A percentile compares a stretch with the other conserved stretches of the same genome.
These are phyloP conservation scores for Pseudonitzschia pungens DNA, from an alignment of 108 stramenopile genomes.

Conservation along the genomic window DNA sequence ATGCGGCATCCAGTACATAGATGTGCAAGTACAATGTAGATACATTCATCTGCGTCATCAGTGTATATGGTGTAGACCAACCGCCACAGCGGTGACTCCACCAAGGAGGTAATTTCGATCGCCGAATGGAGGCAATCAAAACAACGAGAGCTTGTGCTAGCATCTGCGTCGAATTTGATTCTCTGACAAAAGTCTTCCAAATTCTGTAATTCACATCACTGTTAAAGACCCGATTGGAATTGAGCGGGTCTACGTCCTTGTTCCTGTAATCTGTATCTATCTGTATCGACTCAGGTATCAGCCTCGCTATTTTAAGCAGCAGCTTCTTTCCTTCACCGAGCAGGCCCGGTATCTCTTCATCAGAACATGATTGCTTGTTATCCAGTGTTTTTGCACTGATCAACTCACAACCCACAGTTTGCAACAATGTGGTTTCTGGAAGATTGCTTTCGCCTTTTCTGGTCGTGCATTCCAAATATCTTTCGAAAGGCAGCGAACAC, in stretches of 20 bases:
- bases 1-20: conserved; percentile 38
- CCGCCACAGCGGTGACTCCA: conserved; percentile 31
- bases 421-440: neutral
- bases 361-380: neutral
- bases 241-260: conserved; percentile 12
- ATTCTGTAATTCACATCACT: conserved; percentile 6
- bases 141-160: conserved; percentile 33
- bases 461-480: conserved; percentile 8
- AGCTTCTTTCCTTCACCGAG: conserved; percentile 27
- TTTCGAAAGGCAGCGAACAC: conserved; percentile 36
- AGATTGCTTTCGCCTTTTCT: neutral
- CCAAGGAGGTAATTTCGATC: conserved; percentile 36
- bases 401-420: conserved; percentile 18
- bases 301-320: conserved; percentile 24
- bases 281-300: conserved; percentile 12
- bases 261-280: neutral
- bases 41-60: conserved; percentile 15
- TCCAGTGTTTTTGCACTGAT: conserved; percentile 11
- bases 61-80: conserved; percentile 36
- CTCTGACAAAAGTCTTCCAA: conserved; percentile 31
- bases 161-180: conserved; percentile 13
- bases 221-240: conserved; percentile 23
- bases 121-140: conserved; percentile 27
- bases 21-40: conserved; percentile 33
- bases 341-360: conserved; percentile 6